Evolutionary conservation across 2,329 filamentous ascomycete genomes (phyloP).

Genomic region (Coniochaeta hoffmannii): DNA sequence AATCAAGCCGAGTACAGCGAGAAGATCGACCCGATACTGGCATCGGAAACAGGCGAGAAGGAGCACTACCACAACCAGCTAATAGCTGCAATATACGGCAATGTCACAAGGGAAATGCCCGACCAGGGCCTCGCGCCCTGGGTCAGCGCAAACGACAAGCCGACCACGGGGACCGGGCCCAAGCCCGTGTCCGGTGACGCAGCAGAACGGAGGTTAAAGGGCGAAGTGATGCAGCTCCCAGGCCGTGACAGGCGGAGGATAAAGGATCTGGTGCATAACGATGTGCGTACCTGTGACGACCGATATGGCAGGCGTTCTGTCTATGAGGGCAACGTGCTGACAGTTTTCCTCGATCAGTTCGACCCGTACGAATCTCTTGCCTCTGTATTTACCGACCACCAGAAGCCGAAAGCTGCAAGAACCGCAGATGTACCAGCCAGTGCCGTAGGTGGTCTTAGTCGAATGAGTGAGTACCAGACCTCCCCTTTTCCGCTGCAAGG

Average conservation of each 20-base stretch:
- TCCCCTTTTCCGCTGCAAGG: background rate
- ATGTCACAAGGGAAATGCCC: constrained; percentile 62
- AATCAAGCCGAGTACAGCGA: constrained; percentile 55
- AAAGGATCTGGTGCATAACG: constrained; percentile 56
- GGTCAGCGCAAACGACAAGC: constrained; percentile 67
- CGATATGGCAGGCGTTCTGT: background rate
- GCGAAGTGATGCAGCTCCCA: constrained; percentile 64
- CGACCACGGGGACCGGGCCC: constrained; percentile 44
- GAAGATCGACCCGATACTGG: constrained; percentile 52
- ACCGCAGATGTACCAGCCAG: constrained; percentile 58
- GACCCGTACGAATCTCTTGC: constrained; percentile 48
- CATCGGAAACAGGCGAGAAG: constrained; percentile 48
- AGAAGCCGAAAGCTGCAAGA: constrained; percentile 35
- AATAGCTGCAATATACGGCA: constrained; percentile 58
- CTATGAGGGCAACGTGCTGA: constrained; percentile 13
- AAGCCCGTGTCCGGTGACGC: constrained; percentile 61
- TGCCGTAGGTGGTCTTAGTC: constrained; percentile 68
- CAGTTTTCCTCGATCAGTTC: constrained; percentile 29
- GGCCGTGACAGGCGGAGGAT: constrained; percentile 58
- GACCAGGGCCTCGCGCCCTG: constrained; percentile 61
- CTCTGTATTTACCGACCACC: constrained; percentile 43
- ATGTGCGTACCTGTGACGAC: constrained; percentile 35
- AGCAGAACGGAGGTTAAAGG: constrained; percentile 57
- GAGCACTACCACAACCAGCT: constrained; percentile 63
- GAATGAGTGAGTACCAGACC: constrained; percentile 61